These are phyloP conservation scores for Xylariaceae sp. DNA, from an alignment of 2,329 filamentous ascomycete species.

Conservation along the genomic window DNA sequence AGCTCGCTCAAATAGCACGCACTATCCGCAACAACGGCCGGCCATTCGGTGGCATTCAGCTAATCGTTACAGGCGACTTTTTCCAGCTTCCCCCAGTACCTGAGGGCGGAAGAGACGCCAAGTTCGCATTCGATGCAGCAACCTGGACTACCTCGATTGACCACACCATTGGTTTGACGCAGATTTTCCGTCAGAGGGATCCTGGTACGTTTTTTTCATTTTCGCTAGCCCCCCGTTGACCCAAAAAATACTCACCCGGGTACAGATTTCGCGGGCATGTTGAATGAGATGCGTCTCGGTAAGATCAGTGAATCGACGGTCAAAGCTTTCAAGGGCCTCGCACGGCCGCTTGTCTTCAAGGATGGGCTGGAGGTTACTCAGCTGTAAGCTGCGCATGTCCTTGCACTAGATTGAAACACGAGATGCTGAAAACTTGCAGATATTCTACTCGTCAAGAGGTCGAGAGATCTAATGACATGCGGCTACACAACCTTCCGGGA, in stretches of 20 bases:
- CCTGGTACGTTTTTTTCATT: slow-evolving; percentile 42
- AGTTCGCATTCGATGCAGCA: slow-evolving; percentile 87
- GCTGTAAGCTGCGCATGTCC: slow-evolving; percentile 42
- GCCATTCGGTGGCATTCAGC: slow-evolving; percentile 91
- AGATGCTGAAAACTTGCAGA: slow-evolving; percentile 33
- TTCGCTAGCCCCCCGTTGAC: not conserved
- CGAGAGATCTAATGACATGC: slow-evolving; percentile 72
- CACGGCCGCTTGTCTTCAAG: slow-evolving; percentile 63
- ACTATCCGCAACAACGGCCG: slow-evolving; percentile 83
- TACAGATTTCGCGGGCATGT: slow-evolving; percentile 79
- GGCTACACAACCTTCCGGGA: slow-evolving; percentile 68
- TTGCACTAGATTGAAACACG: not conserved
- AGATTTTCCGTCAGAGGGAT: slow-evolving; percentile 95
- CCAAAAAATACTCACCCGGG: not conserved
- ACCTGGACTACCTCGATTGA: slow-evolving; percentile 92
- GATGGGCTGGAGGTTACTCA: slow-evolving; percentile 81
- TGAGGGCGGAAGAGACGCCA: slow-evolving; percentile 64
- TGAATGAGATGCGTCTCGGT: slow-evolving; percentile 96
- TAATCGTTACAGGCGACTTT: slow-evolving; percentile 95
- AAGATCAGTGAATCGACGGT: slow-evolving; percentile 73
- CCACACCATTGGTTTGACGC: slow-evolving; percentile 89
- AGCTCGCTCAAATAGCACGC: slow-evolving; percentile 82
- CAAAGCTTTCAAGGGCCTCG: slow-evolving; percentile 66
- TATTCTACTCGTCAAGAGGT: slow-evolving; percentile 91
- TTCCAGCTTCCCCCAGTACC: slow-evolving; percentile 95